Conservation (phyloP, 2,329 filamentous ascomycete genomes). For the Aspergillus quadrilineatus region DNA sequence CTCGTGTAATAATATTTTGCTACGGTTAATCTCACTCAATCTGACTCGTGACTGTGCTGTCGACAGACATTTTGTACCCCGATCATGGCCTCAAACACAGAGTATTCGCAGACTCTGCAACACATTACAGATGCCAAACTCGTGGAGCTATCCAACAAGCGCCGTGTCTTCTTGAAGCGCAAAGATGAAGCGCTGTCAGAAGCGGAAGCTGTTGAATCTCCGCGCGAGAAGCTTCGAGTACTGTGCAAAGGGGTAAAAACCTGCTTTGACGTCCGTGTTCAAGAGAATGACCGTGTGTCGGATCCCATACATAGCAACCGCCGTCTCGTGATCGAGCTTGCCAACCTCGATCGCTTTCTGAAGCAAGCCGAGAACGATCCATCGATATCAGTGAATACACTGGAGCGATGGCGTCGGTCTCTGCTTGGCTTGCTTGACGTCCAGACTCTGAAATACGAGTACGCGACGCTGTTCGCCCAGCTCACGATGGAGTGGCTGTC, state of each 20-base stretch:
- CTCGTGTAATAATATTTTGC: no score
- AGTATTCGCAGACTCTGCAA: slow-evolving; percentile 16
- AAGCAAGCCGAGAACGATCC: slow-evolving; percentile 17
- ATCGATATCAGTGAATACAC: slow-evolving; percentile 7
- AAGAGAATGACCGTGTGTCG: slow-evolving; percentile 5
- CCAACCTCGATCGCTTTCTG: slow-evolving; percentile 16
- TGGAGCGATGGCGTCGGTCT: slow-evolving; percentile 12
- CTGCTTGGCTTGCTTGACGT: slow-evolving; percentile 10
- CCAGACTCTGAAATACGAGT: slow-evolving; percentile 18
- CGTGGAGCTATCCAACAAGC: slow-evolving; percentile 17
- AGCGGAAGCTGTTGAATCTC: background rate
- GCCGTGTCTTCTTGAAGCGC: slow-evolving; percentile 8
- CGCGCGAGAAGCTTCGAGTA: background rate
- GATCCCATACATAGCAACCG: background rate
- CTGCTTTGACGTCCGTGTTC: slow-evolving; percentile 11
- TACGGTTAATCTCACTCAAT: no score
- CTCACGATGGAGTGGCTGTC: slow-evolving; percentile 19
- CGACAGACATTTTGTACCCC: background rate
- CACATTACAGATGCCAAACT: slow-evolving; percentile 18
- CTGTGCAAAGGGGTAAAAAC: slow-evolving; percentile 13
- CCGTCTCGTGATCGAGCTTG: slow-evolving; percentile 4
- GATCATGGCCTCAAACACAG: slow-evolving; percentile 6
- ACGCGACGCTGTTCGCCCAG: slow-evolving; percentile 15
- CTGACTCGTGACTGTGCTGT: background rate
- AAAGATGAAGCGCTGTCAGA: slow-evolving; percentile 7